Conservation (phyloP, 345 rosid genomes). For the Pistacia vera region DNA sequence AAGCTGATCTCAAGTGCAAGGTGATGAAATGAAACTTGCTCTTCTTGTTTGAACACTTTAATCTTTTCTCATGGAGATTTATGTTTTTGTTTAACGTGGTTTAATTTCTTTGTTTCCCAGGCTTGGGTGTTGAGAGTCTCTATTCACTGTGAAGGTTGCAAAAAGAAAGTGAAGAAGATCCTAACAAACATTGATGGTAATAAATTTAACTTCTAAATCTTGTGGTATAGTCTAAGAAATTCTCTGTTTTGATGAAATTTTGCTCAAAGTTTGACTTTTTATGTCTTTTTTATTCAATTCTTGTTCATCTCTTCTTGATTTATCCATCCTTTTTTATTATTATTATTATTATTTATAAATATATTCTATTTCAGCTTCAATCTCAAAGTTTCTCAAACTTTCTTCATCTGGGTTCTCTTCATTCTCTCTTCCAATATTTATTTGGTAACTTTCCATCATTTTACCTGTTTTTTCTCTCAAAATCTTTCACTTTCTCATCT, state of each 20-base stretch:
- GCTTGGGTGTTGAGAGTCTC: conserved; percentile 66
- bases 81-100: background rate
- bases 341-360: background rate
- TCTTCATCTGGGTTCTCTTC: conserved; percentile 21
- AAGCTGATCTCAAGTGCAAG: conserved; percentile 57
- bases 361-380: conserved; percentile 6
- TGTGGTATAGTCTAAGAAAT: no score
- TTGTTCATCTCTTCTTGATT: background rate
- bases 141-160: conserved; percentile 90
- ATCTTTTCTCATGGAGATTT: no score
- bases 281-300: background rate
- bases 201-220: conserved; percentile 13
- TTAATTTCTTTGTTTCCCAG: conserved; percentile 31
- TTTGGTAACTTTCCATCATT: conserved; percentile 2
- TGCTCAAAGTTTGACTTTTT: background rate
- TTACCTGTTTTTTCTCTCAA: background rate
- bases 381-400: conserved; percentile 9
- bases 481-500: background rate
- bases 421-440: background rate
- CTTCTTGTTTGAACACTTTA: no score
- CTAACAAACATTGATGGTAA: conserved; percentile 66
- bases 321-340: background rate
- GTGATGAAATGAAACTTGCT: conserved; percentile 24
- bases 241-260: background rate
- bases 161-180: conserved; percentile 71